Evolutionary conservation across 768 basidiomycete species (phyloP).

Genomic region (Pulveroboletus sp.): DNA sequence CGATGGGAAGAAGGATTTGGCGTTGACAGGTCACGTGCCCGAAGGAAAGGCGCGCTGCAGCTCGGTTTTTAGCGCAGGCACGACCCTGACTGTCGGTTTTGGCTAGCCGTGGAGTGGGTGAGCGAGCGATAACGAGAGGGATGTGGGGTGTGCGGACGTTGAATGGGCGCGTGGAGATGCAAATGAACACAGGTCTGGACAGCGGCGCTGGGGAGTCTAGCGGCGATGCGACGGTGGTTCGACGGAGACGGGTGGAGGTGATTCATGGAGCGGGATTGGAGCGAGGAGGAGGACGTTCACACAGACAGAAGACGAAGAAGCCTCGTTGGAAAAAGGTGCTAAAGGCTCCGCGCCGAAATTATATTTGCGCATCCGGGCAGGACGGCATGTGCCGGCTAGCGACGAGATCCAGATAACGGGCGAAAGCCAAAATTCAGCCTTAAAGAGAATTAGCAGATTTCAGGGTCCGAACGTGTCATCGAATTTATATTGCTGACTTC

Average conservation of each 20-base stretch:
- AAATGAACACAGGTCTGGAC: not conserved
- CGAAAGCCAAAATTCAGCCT: conserved; percentile 32
- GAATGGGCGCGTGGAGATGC: conserved; percentile 6
- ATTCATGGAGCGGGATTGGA: conserved; percentile 11
- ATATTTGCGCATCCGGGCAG: conserved; percentile 23
- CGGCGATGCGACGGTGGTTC: not conserved
- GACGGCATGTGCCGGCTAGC: conserved; percentile 27
- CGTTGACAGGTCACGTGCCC: conserved; percentile 23
- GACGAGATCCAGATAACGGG: conserved; percentile 30
- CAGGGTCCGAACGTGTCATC: conserved; percentile 31
- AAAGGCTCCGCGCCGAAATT: conserved; percentile 32
- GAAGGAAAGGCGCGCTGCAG: conserved; percentile 7
- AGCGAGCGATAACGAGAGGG: not conserved
- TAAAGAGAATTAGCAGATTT: conserved; percentile 26
- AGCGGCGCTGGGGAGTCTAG: not conserved
- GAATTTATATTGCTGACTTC: conserved; percentile 23
- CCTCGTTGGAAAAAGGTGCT: conserved; percentile 8
- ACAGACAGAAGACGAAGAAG: conserved; percentile 9
- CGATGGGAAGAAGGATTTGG: conserved; percentile 1
- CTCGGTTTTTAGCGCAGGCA: conserved; percentile 1
- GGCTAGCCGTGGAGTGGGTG: no score
- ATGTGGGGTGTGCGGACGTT: conserved; percentile 5
- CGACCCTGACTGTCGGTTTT: not conserved
- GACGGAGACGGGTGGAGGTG: conserved; percentile 5
- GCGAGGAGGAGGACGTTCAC: conserved; percentile 15